Percentiles rank a stretch among this genome's conserved stretches.
phyloP scores from a whole-genome alignment of 257 asterid genomes.

The Apocynum venetum region DNA sequence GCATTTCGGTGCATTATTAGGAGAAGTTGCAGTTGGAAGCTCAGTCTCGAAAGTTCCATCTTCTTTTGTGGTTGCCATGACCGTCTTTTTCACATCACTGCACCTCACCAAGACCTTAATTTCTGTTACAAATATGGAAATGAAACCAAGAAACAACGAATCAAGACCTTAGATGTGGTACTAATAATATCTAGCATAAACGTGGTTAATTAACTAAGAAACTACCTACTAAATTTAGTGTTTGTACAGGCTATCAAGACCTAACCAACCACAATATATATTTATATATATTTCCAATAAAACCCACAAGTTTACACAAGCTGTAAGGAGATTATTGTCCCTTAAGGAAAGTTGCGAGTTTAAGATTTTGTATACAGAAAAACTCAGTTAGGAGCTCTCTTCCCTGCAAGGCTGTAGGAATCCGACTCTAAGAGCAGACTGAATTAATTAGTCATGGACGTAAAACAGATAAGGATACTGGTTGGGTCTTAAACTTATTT shows the following conservation, averaged over 20 bases:
- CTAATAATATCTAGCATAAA: neutral
- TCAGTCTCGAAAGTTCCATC: conserved; percentile 55
- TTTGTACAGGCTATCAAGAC: neutral
- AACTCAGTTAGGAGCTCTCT: too few species aligned
- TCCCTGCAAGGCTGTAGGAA: too few species aligned
- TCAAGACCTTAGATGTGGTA: neutral
- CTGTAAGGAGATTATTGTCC: too few species aligned
- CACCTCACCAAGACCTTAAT: conserved; percentile 68
- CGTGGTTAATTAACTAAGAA: neutral
- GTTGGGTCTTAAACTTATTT: too few species aligned
- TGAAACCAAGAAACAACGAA: neutral
- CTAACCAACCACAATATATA: neutral
- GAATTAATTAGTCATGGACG: too few species aligned
- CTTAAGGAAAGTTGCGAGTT: too few species aligned
- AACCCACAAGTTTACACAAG: too few species aligned
- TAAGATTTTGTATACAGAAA: too few species aligned
- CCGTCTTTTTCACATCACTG: conserved; percentile 44
- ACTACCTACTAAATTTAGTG: neutral
- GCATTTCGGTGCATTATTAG: conserved; percentile 32
- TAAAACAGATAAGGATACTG: too few species aligned
- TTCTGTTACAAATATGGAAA: conserved; percentile 28
- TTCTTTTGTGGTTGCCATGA: conserved; percentile 43
- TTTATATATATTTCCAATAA: too few species aligned
- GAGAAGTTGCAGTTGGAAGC: conserved; percentile 20
- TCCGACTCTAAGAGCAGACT: too few species aligned